These are phyloP conservation scores for Harringtonia aguacate DNA, from an alignment of 2,329 filamentous ascomycete genomes.

Conservation along the genomic window DNA sequence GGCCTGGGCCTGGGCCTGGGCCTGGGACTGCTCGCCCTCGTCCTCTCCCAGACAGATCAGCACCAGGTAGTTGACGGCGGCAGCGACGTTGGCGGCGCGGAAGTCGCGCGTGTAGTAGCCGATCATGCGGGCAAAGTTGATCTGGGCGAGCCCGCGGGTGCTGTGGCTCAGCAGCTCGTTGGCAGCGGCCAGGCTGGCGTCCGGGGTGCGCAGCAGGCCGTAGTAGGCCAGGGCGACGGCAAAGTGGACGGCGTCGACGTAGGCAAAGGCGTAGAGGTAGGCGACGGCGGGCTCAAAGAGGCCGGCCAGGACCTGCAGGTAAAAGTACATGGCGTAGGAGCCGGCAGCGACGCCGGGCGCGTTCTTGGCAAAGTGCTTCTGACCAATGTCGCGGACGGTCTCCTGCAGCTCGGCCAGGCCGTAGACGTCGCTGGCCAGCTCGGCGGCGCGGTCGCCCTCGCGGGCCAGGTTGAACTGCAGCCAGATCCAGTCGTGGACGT, in stretches of 20 bases:
- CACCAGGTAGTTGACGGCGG: slow-evolving; percentile 86
- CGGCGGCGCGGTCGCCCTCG: slow-evolving; percentile 51
- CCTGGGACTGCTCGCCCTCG: slow-evolving; percentile 39
- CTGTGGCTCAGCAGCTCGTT: slow-evolving; percentile 60
- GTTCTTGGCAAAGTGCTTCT: slow-evolving; percentile 79
- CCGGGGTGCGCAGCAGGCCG: slow-evolving; percentile 76
- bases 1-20: neutral
- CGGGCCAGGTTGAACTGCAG: slow-evolving; percentile 59
- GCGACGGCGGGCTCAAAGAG: slow-evolving; percentile 91
- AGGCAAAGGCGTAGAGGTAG: slow-evolving; percentile 84
- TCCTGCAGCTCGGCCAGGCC: slow-evolving; percentile 59
- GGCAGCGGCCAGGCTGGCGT: slow-evolving; percentile 52
- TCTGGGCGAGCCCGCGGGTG: slow-evolving; percentile 61
- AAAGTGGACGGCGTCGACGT: slow-evolving; percentile 91
- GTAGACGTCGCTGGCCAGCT: slow-evolving; percentile 56
- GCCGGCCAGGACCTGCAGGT: slow-evolving; percentile 79
- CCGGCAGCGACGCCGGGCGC: slow-evolving; percentile 62
- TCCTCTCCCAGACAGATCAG: slow-evolving; percentile 78
- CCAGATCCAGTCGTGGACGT: slow-evolving; percentile 63
- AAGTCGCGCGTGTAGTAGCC: slow-evolving; percentile 96
- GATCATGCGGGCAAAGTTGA: slow-evolving; percentile 89
- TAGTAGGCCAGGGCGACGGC: slow-evolving; percentile 84
- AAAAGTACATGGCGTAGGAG: slow-evolving; percentile 84
- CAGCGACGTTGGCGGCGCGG: slow-evolving; percentile 77
- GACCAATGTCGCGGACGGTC: slow-evolving; percentile 79